These are phyloP conservation scores for Phytopythium oedochilum DNA, from an alignment of 352 stramenopile species.

Conservation along the genomic window DNA sequence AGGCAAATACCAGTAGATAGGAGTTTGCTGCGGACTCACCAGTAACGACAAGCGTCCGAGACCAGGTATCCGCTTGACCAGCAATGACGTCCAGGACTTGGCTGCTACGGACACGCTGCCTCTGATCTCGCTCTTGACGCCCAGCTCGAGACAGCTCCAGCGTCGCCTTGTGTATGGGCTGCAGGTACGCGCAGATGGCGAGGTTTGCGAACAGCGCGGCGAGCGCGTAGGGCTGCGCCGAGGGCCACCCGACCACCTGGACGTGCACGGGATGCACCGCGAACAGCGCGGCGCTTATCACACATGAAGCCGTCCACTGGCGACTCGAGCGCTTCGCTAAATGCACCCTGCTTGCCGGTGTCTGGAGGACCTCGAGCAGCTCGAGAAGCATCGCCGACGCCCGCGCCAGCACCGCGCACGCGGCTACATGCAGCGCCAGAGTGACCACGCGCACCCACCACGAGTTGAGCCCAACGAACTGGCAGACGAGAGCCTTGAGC, in stretches of 20 bases:
- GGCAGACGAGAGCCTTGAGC: constrained; percentile 44
- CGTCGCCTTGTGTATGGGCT: not conserved
- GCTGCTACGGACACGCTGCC: not conserved
- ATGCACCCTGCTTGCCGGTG: not conserved
- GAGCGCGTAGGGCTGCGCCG: constrained; percentile 60
- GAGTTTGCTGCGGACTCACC: not conserved
- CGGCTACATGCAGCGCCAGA: constrained; percentile 30
- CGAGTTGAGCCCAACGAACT: constrained; percentile 26
- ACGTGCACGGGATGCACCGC: constrained; percentile 57
- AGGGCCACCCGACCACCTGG: constrained; percentile 68
- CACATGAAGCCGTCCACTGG: constrained; percentile 10
- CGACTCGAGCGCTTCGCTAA: not conserved
- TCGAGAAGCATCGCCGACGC: constrained; percentile 21
- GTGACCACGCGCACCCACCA: constrained; percentile 37
- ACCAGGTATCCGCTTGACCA: not conserved
- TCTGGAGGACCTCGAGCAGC: constrained; percentile 3
- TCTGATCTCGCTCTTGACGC: too few species aligned
- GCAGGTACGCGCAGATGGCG: constrained; percentile 25
- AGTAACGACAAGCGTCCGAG: not conserved
- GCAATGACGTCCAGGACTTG: not conserved
- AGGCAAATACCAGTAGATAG: constrained; percentile 6
- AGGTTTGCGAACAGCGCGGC: constrained; percentile 47
- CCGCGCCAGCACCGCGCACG: constrained; percentile 20
- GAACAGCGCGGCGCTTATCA: constrained; percentile 45
- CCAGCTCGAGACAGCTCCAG: not conserved